Conservation (phyloP, 305 asterid species). For the Petunia hybrid region DNA sequence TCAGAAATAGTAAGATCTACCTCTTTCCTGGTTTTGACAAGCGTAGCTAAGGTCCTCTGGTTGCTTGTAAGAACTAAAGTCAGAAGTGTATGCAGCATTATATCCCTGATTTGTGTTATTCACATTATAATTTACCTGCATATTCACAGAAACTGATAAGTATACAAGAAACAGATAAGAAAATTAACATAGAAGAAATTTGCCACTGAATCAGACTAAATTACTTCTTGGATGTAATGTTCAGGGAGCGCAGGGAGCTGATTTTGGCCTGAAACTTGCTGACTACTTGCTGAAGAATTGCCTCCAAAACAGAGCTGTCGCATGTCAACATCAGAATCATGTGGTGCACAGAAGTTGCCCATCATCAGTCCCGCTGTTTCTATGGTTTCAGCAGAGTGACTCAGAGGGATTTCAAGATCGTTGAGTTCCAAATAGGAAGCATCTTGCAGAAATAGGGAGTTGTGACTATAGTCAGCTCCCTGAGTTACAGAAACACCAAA, state of each 20-base stretch:
- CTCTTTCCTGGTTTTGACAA: conserved; percentile 31
- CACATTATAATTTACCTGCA: conserved; percentile 28
- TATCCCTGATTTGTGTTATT: not conserved
- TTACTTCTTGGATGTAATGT: not conserved
- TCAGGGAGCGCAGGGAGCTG: not conserved
- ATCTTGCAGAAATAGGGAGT: not conserved
- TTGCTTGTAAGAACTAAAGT: conserved; percentile 15
- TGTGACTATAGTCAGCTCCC: conserved; percentile 24
- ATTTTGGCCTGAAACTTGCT: not conserved
- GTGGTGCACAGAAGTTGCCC: conserved; percentile 15
- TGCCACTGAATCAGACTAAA: too few species aligned
- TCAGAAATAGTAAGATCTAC: conserved; percentile 37
- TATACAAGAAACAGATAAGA: too few species aligned
- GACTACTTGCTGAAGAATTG: not conserved
- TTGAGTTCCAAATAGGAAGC: conserved; percentile 38
- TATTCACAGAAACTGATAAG: not conserved
- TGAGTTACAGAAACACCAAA: conserved; percentile 36
- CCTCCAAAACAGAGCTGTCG: not conserved
- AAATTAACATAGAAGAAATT: too few species aligned
- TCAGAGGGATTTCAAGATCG: conserved; percentile 40
- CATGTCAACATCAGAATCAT: conserved; percentile 20
- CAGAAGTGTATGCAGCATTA: not conserved
- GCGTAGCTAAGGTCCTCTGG: conserved; percentile 12
- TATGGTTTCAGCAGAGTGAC: not conserved
- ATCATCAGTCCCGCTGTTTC: not conserved